phyloP scores from a whole-genome alignment of 371 early-diverging fungal species.

The Mucor velutinosus region DNA sequence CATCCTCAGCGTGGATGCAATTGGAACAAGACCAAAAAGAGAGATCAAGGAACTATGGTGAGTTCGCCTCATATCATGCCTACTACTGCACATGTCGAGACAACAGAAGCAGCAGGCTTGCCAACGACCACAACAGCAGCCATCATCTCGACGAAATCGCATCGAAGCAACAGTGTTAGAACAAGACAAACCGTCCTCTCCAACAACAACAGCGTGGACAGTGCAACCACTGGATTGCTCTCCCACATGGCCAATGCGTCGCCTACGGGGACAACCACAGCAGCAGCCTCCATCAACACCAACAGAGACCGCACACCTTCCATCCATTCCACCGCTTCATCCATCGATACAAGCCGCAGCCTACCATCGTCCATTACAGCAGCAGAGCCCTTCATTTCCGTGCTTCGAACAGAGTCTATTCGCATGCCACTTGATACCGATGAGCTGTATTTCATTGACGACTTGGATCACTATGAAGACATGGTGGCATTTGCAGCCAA shows the following conservation, averaged over 20 bases:
- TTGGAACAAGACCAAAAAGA: slow-evolving; percentile 37
- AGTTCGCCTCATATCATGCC: background rate
- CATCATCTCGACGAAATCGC: background rate
- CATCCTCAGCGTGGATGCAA: slow-evolving; percentile 68
- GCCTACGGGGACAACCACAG: background rate
- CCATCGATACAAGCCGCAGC: slow-evolving; percentile 43
- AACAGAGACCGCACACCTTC: slow-evolving; percentile 45
- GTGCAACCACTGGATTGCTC: slow-evolving; percentile 11
- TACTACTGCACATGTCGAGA: background rate
- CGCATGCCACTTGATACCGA: slow-evolving; percentile 45
- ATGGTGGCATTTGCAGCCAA: slow-evolving; percentile 55
- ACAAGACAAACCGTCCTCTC: slow-evolving; percentile 20
- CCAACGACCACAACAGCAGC: background rate
- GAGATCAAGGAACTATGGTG: background rate
- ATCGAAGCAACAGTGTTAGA: slow-evolving; percentile 10
- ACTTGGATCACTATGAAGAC: slow-evolving; percentile 60
- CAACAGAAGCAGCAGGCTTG: background rate
- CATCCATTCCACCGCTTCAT: slow-evolving; percentile 48
- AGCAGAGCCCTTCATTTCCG: slow-evolving; percentile 31
- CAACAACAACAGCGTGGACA: slow-evolving; percentile 10
- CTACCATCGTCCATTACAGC: slow-evolving; percentile 18
- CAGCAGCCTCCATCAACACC: background rate
- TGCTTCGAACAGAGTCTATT: slow-evolving; percentile 58
- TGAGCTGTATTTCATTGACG: slow-evolving; percentile 56
- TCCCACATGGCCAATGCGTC: slow-evolving; percentile 7